Conservation (phyloP, 148 eudicot genomes). For the Pharnaceum exiguum region DNA sequence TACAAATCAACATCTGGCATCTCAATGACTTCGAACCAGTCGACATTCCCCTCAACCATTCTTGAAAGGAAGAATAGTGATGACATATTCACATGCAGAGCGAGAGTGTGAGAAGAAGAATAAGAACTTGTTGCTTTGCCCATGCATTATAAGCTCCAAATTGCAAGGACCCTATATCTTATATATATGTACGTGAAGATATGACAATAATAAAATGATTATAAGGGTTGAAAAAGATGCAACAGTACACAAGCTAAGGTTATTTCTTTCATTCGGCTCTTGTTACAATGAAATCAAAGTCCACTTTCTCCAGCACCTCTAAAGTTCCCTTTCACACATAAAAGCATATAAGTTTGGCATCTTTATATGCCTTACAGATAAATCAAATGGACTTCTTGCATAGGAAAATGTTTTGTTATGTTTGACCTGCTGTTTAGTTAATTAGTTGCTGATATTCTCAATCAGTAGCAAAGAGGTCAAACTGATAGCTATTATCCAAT, state of each 20-base stretch:
- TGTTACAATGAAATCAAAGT: constrained; percentile 18
- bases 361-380: neutral
- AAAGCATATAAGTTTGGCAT: neutral
- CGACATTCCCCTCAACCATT: constrained; percentile 71
- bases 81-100: neutral
- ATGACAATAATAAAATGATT: neutral
- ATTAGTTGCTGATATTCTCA: too few relatives aligned
- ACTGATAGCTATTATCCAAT: too few relatives aligned
- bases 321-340: constrained; percentile 25
- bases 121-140: neutral
- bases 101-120: neutral
- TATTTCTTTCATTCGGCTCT: constrained; percentile 17
- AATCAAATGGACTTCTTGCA: neutral
- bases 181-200: neutral
- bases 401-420: neutral
- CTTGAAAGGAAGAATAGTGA: constrained; percentile 5
- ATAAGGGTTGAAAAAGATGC: constrained; percentile 15
- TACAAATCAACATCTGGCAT: neutral
- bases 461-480: too few relatives aligned
- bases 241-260: constrained; percentile 16
- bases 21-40: constrained; percentile 53
- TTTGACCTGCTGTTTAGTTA: too few relatives aligned
- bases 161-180: neutral
- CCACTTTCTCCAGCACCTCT: constrained; percentile 31
- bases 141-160: constrained; percentile 16